Percentiles rank a stretch among this genome's conserved stretches.
Conservation (phyloP, 305 asterid species). For the Ajuga reptans region DNA sequence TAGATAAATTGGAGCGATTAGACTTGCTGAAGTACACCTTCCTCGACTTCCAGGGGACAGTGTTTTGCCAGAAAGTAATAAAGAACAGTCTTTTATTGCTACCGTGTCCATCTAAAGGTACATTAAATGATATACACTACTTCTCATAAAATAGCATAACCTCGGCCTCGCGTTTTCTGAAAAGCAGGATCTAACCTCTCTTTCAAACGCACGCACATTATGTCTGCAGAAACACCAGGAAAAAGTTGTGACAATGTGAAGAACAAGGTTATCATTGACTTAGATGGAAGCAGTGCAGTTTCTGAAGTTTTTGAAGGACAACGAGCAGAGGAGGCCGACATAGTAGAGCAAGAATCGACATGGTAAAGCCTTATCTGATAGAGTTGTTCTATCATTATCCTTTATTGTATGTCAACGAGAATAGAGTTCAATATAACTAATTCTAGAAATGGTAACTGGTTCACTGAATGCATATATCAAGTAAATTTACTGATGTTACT, state of each 20-base stretch:
- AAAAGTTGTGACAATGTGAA: slow-evolving; percentile 21
- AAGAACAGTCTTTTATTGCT: slow-evolving; percentile 19
- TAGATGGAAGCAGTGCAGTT: slow-evolving; percentile 33
- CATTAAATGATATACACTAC: slow-evolving; percentile 10
- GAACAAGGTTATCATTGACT: slow-evolving; percentile 20
- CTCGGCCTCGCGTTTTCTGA: neutral
- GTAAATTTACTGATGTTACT: neutral
- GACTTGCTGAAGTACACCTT: slow-evolving; percentile 49
- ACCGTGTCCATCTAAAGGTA: slow-evolving; percentile 43
- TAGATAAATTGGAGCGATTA: slow-evolving; percentile 52
- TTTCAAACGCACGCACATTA: slow-evolving; percentile 9
- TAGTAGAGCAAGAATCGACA: slow-evolving; percentile 33
- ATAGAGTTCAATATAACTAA: neutral
- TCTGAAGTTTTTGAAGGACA: slow-evolving; percentile 46
- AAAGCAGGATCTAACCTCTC: neutral
- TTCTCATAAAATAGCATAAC: neutral
- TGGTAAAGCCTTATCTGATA: slow-evolving; percentile 41
- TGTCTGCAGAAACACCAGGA: slow-evolving; percentile 37
- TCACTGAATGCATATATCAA: neutral
- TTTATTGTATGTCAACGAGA: slow-evolving; percentile 6
- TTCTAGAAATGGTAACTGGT: neutral
- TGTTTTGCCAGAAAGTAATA: slow-evolving; percentile 66
- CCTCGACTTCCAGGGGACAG: slow-evolving; percentile 71
- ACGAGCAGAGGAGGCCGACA: slow-evolving; percentile 29
- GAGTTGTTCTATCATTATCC: too few species aligned